phyloP scores from a whole-genome alignment of 345 rosid genomes.

The Populus simonii region DNA sequence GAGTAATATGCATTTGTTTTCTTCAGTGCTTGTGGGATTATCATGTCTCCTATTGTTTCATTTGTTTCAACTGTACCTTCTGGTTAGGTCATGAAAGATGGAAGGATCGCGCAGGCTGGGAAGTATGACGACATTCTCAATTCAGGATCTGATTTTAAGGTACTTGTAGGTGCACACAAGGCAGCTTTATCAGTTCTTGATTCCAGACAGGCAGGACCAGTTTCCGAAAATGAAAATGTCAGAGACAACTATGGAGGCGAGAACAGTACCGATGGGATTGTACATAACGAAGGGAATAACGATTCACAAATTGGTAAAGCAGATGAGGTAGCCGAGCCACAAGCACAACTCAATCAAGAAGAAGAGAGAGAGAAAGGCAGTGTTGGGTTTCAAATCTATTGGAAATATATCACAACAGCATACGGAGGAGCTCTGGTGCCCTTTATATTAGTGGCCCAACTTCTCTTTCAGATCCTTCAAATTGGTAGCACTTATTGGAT shows the following conservation, averaged over 20 bases:
- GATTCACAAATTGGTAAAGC: conserved; percentile 33
- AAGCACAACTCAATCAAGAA: conserved; percentile 66
- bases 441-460: conserved; percentile 55
- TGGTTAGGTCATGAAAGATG: conserved; percentile 75
- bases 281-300: conserved; percentile 30
- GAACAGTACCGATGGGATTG: conserved; percentile 14
- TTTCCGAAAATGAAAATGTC: conserved; percentile 22
- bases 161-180: conserved; percentile 70
- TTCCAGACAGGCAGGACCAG: conserved; percentile 34
- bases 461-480: conserved; percentile 61
- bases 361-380: conserved; percentile 85
- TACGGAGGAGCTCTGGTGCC: conserved; percentile 79
- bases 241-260: conserved; percentile 21
- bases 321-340: conserved; percentile 34
- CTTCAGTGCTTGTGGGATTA: neutral
- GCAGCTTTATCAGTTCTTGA: conserved; percentile 56
- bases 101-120: conserved; percentile 72
- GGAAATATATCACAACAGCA: conserved; percentile 63
- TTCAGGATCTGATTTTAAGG: conserved; percentile 71
- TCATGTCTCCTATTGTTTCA: neutral
- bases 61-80: neutral
- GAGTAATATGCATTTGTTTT: conserved; percentile 16
- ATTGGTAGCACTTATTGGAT: conserved; percentile 88
- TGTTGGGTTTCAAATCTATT: conserved; percentile 59
- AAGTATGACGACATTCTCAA: conserved; percentile 58